phyloP scores from a whole-genome alignment of 257 asterid species.

The Cruciata laevipes region DNA sequence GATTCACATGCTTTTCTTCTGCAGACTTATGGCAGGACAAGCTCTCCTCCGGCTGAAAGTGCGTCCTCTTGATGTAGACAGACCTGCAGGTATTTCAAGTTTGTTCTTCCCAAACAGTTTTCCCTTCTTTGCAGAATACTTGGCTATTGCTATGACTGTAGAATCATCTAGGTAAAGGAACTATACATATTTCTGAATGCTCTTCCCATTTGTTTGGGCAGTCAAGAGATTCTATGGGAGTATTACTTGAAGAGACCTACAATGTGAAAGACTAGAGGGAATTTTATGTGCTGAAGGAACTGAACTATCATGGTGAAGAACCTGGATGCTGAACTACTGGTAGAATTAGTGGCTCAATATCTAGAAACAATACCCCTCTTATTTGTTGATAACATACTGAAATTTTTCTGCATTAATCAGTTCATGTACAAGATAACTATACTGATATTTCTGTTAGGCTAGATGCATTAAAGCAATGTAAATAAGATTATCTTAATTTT shows the following conservation, averaged over 20 bases:
- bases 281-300: background rate
- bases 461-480: background rate
- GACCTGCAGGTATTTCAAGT: background rate
- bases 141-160: background rate
- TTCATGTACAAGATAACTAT: background rate
- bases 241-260: background rate
- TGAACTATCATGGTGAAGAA: background rate
- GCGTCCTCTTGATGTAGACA: background rate
- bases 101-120: background rate
- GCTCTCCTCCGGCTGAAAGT: background rate
- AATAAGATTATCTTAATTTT: background rate
- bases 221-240: background rate
- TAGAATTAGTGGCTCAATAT: background rate
- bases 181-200: background rate
- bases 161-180: background rate
- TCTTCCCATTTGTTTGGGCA: background rate
- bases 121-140: background rate
- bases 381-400: background rate
- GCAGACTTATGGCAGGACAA: constrained; percentile 6
- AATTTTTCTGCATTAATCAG: background rate
- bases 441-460: background rate
- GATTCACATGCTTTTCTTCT: background rate
- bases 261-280: background rate
- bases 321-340: background rate
- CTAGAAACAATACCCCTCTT: background rate